Conservation (phyloP, 2,329 filamentous ascomycete species). For the Phoma sp. region DNA sequence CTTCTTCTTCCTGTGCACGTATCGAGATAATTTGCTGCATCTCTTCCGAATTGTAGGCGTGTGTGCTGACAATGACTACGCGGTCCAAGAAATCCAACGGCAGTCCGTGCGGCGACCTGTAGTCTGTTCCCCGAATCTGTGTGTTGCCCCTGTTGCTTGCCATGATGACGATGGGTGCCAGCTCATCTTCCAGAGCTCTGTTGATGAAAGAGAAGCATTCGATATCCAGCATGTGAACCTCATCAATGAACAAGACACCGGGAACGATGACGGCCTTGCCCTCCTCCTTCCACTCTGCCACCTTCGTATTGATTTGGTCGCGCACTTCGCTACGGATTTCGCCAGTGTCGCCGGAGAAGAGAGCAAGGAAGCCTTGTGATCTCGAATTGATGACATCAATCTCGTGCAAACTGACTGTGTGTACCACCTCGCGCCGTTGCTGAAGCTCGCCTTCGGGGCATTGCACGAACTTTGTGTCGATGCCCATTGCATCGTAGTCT, state of each 20-base stretch:
- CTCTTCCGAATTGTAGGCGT: conserved; percentile 80
- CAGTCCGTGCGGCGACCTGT: conserved; percentile 89
- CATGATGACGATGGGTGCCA: conserved; percentile 99
- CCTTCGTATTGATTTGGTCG: conserved; percentile 99
- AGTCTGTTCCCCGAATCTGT: conserved; percentile 90
- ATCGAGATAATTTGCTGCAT: conserved; percentile 92
- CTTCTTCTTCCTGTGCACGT: conserved; percentile 92
- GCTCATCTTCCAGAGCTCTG: conserved; percentile 89
- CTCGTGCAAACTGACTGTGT: conserved; percentile 96
- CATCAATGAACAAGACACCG: conserved; percentile 96
- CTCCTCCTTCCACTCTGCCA: conserved; percentile 98
- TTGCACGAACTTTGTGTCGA: conserved; percentile 96
- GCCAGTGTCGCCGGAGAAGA: conserved; percentile 97
- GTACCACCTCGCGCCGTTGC: conserved; percentile 94
- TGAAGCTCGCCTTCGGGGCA: conserved; percentile 97
- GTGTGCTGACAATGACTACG: conserved; percentile 94
- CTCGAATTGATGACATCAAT: conserved; percentile 99
- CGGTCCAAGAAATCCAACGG: conserved; percentile 96
- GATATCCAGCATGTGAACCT: conserved; percentile 99
- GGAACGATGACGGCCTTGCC: conserved; percentile 98
- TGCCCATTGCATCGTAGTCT: conserved; percentile 99
- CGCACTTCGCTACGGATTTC: conserved; percentile 97
- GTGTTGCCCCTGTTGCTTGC: conserved; percentile 94
- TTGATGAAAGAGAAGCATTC: conserved; percentile 99
- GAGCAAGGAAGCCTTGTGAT: conserved; percentile 95